Conservation (phyloP, 805 yeast genomes). For the Yamadazyma endophytica region DNA sequence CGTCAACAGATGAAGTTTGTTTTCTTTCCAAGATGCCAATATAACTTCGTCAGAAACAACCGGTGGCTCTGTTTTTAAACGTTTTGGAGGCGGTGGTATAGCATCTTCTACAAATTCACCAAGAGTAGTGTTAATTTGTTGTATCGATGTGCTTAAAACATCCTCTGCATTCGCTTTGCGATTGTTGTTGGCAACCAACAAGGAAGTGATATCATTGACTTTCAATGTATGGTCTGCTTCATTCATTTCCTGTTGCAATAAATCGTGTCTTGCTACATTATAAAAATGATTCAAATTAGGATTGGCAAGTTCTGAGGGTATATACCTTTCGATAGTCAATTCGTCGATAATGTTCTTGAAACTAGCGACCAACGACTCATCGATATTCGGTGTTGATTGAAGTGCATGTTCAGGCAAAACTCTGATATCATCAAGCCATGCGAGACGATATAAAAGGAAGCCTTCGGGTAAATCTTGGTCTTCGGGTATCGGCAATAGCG, state of each 20-base stretch:
- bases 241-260: constrained; percentile 46
- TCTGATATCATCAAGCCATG: constrained; percentile 74
- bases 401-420: constrained; percentile 47
- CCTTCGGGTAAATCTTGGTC: constrained; percentile 55
- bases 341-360: constrained; percentile 28
- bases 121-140: no score
- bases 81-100: no score
- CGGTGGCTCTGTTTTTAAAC: no score
- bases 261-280: constrained; percentile 57
- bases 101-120: no score
- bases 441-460: constrained; percentile 61
- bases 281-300: constrained; percentile 69
- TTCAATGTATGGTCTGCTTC: constrained; percentile 7
- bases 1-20: constrained; percentile 31
- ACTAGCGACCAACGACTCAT: constrained; percentile 13
- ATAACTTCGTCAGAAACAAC: constrained; percentile 35
- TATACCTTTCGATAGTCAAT: constrained; percentile 45
- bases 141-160: no score
- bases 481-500: constrained; percentile 50
- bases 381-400: no score
- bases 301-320: constrained; percentile 56
- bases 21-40: constrained; percentile 38
- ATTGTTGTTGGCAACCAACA: constrained; percentile 6
- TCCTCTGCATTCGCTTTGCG: constrained; percentile 4
- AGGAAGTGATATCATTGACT: constrained; percentile 17